Evolutionary conservation across 1,284 basidiomycete genomes (phyloP).

Genomic region (Xerocomus nothofagi): DNA sequence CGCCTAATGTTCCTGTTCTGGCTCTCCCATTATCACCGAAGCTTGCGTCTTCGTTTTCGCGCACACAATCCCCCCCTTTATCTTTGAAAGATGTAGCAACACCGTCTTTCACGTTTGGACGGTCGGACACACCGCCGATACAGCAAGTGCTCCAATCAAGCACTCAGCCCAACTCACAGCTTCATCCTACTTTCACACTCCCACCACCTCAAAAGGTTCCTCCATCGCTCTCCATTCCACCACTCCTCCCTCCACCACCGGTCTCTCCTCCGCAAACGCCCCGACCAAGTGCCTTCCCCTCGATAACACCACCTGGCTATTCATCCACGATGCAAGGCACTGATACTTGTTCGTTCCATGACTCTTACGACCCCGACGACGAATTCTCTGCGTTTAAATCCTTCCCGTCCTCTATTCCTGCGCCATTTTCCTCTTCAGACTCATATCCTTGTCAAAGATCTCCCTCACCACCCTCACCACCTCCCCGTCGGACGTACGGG

Average conservation of each 20-base stretch:
- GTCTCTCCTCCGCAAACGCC: conserved; percentile 35
- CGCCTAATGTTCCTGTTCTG: conserved; percentile 14
- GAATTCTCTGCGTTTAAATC: conserved; percentile 34
- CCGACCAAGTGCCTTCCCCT: conserved; percentile 13
- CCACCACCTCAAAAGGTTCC: conserved; percentile 14
- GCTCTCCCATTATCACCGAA: conserved; percentile 19
- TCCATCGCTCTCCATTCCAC: conserved; percentile 22
- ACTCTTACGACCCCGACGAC: conserved; percentile 27
- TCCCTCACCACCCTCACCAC: conserved; percentile 30
- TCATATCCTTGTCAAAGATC: conserved; percentile 12
- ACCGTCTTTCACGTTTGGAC: not conserved
- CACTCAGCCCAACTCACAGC: conserved; percentile 7
- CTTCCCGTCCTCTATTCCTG: conserved; percentile 14
- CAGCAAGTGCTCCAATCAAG: conserved; percentile 4
- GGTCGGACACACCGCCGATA: not conserved
- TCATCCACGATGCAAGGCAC: conserved; percentile 3
- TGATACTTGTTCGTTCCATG: conserved; percentile 1
- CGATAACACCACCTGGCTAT: not conserved
- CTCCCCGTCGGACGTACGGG: conserved; percentile 29
- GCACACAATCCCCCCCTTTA: conserved; percentile 3
- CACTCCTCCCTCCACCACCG: conserved; percentile 34
- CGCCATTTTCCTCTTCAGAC: conserved; percentile 8
- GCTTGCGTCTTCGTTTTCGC: conserved; percentile 6
- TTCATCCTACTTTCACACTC: conserved; percentile 13
- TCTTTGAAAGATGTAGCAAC: conserved; percentile 1